phyloP scores from a whole-genome alignment of 176 grass and related monocot species.

The Paspalum vaginatum region DNA sequence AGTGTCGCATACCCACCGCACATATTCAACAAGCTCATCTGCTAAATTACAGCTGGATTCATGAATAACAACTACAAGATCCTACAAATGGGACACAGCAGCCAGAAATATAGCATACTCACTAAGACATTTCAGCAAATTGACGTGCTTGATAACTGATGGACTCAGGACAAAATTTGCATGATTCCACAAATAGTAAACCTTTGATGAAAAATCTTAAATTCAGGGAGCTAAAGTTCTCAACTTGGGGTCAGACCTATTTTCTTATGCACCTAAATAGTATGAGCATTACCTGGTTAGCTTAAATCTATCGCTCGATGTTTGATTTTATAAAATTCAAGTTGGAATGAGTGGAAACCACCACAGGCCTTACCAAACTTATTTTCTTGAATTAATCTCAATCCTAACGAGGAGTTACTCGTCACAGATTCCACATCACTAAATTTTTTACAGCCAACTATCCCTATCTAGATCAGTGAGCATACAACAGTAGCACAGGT shows the following conservation, averaged over 20 bases:
- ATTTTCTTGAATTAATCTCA: not conserved
- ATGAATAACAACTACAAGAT: not conserved
- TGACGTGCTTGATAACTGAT: not conserved
- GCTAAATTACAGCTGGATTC: not conserved
- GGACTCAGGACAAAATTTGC: not conserved
- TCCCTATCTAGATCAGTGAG: not conserved
- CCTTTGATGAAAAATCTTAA: too few relatives aligned
- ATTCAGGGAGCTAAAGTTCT: not conserved
- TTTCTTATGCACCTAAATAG: not conserved
- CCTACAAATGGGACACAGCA: not conserved
- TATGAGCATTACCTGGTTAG: not conserved
- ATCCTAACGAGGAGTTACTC: not conserved
- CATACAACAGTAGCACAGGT: constrained; percentile 2
- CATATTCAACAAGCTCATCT: not conserved
- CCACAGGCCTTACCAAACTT: not conserved
- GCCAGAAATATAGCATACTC: not conserved
- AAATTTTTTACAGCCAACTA: not conserved
- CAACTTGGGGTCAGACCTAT: not conserved
- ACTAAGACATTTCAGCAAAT: not conserved
- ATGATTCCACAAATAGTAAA: not conserved
- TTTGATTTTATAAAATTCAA: not conserved
- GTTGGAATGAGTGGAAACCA: not conserved
- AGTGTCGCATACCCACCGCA: not conserved
- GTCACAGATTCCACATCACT: not conserved
- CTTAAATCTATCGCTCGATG: not conserved